Conservation (phyloP, 805 yeast genomes). For the Candida ulmi region DNA sequence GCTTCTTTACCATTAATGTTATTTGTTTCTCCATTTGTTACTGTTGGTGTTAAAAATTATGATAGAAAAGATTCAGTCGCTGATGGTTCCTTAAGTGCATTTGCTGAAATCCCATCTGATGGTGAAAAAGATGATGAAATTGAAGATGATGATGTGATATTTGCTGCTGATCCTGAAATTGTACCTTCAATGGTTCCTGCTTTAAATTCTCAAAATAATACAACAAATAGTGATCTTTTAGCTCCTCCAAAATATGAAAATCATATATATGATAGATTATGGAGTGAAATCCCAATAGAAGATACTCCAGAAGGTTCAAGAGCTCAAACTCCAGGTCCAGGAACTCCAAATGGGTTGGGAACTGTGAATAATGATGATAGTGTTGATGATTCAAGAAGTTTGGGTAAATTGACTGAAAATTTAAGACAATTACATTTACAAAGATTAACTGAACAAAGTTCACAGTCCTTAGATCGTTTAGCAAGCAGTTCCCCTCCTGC, state of each 20-base stretch:
- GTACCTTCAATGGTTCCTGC: constrained; percentile 16
- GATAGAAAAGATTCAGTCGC: constrained; percentile 19
- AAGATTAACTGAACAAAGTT: constrained; percentile 34
- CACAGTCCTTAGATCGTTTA: constrained; percentile 19
- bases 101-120: constrained; percentile 24
- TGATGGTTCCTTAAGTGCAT: constrained; percentile 16
- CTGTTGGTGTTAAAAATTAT: constrained; percentile 46
- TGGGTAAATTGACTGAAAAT: constrained; percentile 41
- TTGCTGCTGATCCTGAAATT: constrained; percentile 30
- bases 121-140: constrained; percentile 11
- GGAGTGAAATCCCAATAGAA: constrained; percentile 49
- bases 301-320: constrained; percentile 27
- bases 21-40: constrained; percentile 78
- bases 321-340: constrained; percentile 25
- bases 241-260: constrained; percentile 86
- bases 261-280: constrained; percentile 76
- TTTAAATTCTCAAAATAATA: constrained; percentile 13
- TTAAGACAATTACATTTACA: constrained; percentile 46
- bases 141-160: constrained; percentile 33
- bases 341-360: constrained; percentile 16
- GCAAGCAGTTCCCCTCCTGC: constrained; percentile 6
- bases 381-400: constrained; percentile 22
- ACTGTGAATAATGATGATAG: constrained; percentile 11
- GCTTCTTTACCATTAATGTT: constrained; percentile 82
- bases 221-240: constrained; percentile 38